A percentile compares a stretch with the other conserved stretches of the same genome.
phyloP scores from a whole-genome alignment of 2,329 filamentous ascomycete genomes.

The Dothideomycetes sp. region DNA sequence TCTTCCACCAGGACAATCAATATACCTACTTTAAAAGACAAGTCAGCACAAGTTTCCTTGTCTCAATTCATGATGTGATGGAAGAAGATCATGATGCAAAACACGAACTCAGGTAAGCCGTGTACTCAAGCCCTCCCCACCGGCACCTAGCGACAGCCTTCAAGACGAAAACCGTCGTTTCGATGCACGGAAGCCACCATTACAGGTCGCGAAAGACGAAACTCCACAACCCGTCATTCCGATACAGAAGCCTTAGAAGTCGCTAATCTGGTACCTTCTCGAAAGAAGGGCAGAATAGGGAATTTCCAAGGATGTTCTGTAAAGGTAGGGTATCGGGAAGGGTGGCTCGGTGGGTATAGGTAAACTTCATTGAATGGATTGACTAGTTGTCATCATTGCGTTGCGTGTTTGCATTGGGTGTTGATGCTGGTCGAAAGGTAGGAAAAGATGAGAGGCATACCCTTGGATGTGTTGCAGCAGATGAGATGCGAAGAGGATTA shows the following conservation, averaged over 20 bases:
- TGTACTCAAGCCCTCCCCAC: slow-evolving; percentile 29
- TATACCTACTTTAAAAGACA: slow-evolving; percentile 6
- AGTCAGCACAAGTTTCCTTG: slow-evolving; percentile 5
- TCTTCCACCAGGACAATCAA: too few relatives aligned
- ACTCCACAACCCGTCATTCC: slow-evolving; percentile 34
- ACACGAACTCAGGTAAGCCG: slow-evolving; percentile 28
- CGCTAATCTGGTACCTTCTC: too few relatives aligned
- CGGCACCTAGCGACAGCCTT: slow-evolving; percentile 25
- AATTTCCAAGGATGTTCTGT: too few relatives aligned
- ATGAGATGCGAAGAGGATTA: background rate
- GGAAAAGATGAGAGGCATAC: slow-evolving; percentile 14
- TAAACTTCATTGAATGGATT: slow-evolving; percentile 34
- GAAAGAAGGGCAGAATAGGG: too few relatives aligned
- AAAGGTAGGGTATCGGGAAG: slow-evolving; percentile 30
- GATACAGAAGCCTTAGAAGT: slow-evolving; percentile 16
- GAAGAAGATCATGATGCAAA: background rate
- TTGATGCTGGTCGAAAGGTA: background rate
- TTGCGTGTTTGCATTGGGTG: background rate
- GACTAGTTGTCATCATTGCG: slow-evolving; percentile 31
- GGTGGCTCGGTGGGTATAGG: slow-evolving; percentile 25
- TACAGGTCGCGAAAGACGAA: slow-evolving; percentile 20
- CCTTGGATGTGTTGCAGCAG: slow-evolving; percentile 1
- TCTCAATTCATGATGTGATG: background rate
- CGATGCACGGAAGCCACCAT: slow-evolving; percentile 28
- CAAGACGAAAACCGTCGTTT: slow-evolving; percentile 27